These are phyloP conservation scores for Candida tropicalis DNA, from an alignment of 1,139 yeast species.

Conservation along the genomic window DNA sequence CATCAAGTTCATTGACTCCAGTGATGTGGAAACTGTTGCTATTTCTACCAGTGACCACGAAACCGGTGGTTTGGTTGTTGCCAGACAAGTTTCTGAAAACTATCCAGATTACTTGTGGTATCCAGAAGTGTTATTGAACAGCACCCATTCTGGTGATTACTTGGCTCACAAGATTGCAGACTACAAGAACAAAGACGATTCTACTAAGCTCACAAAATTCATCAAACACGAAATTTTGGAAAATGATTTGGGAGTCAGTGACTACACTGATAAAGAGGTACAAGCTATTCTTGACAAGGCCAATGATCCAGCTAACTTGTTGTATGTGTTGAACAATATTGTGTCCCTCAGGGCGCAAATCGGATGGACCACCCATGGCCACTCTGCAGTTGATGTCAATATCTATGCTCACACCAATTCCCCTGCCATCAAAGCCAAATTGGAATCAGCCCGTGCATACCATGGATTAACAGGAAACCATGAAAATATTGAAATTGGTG, in stretches of 20 bases:
- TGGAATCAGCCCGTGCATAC: constrained; percentile 33
- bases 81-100: constrained; percentile 62
- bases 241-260: constrained; percentile 60
- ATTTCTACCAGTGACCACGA: constrained; percentile 88
- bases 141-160: constrained; percentile 73
- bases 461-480: constrained; percentile 69
- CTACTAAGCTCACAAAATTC: constrained; percentile 38
- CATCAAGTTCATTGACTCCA: constrained; percentile 60
- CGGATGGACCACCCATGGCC: constrained; percentile 93
- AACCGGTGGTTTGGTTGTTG: constrained; percentile 81
- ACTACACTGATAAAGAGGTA: constrained; percentile 55
- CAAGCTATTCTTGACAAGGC: constrained; percentile 25
- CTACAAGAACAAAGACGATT: constrained; percentile 28
- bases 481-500: constrained; percentile 83
- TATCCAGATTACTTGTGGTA: constrained; percentile 66
- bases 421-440: constrained; percentile 35
- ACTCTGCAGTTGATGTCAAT: constrained; percentile 87
- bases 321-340: constrained; percentile 52
- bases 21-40: constrained; percentile 72
- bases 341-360: constrained; percentile 72
- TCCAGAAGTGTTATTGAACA: constrained; percentile 71
- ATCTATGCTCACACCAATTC: constrained; percentile 74
- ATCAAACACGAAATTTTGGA: constrained; percentile 53
- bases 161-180: constrained; percentile 38
- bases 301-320: constrained; percentile 23